Base-by-base conservation (phyloP, 345 rosid species). In the Corchorus olitorius region DNA sequence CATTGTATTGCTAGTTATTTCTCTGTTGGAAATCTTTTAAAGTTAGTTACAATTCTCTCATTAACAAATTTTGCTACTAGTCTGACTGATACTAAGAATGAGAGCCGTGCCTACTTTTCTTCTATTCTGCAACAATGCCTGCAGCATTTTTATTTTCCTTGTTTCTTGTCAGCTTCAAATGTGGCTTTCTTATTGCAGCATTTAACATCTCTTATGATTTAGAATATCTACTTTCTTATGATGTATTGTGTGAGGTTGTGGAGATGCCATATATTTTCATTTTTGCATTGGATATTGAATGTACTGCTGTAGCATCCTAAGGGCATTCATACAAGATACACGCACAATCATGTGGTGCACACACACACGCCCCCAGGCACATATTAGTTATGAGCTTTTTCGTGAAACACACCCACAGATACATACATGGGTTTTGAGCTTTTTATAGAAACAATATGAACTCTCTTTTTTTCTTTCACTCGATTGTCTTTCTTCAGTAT, bases 111-210 rank as follows among this genome's bases (percentile, higher is more conserved):
- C 6, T 41, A 41, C 5, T 4, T 41, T 41, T 41, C 6, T 41
- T 41, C 45, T 41, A 41, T 7, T 66, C 39, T 48, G 41, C 39
- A 27, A 27, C 20, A 27, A 68, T 48, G 8, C 11, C 17, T 49
- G 55, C 35, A 16, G 52, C 2, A 9, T 9, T 9, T 1, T 39
- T 39, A n/a, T 64, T 67, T 67, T 27, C 41, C 58, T 8, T 5
- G 16, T 69, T 69, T 69, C 15, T 27, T 69, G 58, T 50, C 59
- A 15, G n/a, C 73, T 69, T 68, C 41, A 14, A 68, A 49, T 49
- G 11, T 49, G 41, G 6, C 72, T 49, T 56, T 53, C 49, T 15
- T 50, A 16, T 49, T 49, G 43, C 33, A 48, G 22, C n/a, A 4
- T 22, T 27, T 48, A 49, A 50, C 45, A 27, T 27, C 73, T 49